Evolutionary conservation across 208 protist genomes (phyloP).

Genomic region (Crithidia bombi): DNA sequence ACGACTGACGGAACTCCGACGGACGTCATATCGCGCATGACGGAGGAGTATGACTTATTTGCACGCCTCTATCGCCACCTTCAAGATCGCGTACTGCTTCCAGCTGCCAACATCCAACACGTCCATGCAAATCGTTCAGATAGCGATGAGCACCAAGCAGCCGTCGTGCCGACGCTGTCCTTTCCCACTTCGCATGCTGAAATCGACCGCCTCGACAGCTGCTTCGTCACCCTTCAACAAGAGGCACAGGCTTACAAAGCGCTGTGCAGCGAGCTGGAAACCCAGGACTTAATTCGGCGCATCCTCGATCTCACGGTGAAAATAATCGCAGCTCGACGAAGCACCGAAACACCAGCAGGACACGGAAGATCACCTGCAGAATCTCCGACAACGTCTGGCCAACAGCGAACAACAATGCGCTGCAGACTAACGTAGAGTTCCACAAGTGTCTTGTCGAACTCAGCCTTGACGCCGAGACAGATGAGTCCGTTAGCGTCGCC

Average conservation of each 20-base stretch:
- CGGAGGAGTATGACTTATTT: background rate
- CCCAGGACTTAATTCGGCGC: background rate
- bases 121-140: background rate
- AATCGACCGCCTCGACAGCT: background rate
- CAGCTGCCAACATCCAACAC: background rate
- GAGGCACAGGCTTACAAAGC: background rate
- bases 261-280: too few species aligned
- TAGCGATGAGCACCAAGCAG: background rate
- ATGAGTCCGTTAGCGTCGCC: slow-evolving; percentile 1
- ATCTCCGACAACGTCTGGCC: background rate
- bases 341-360: background rate
- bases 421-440: background rate
- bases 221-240: background rate
- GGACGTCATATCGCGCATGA: background rate
- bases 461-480: slow-evolving; percentile 1
- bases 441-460: slow-evolving; percentile 2
- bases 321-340: background rate
- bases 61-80: slow-evolving; percentile 4
- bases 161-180: background rate
- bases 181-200: background rate
- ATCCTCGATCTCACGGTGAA: background rate
- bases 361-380: background rate
- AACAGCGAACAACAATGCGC: too few species aligned
- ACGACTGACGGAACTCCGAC: background rate
- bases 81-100: background rate